Base-by-base conservation (phyloP, 2,329 filamentous ascomycete genomes). In the Fusarium sp. region DNA sequence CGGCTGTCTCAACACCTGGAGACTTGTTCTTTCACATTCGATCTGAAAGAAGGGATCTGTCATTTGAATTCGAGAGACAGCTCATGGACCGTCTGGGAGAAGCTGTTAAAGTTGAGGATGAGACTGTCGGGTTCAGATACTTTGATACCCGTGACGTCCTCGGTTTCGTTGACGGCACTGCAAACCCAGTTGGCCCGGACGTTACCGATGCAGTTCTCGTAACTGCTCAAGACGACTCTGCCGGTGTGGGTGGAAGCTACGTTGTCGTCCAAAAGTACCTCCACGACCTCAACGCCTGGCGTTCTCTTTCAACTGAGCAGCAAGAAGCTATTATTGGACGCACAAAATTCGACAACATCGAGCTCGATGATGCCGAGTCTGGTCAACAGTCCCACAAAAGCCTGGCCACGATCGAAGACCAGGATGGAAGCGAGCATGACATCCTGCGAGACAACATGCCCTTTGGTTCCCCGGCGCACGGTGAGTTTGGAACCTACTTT, bases 381-480 rank as follows among this genome's bases (percentile, higher is more conserved):
- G 85, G 82, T 0, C 72, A 84, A 20, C 87, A 90, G 68, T 84
- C 88, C 2, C 88, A 90, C 75, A 91, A 90, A 79, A 85, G 85
- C 6, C 85, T 91, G 0, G 84, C 84, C 3, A 90, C 88, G 0
- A 86, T 91, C 40, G 84, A 86, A 52, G 87, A 88, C 65, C 85
- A 86, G 4, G 67, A 84, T 9, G 88, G 87, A 1, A 79, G 82
- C 9, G 89, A 90, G 78, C 81, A 87, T 70, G 85, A 84, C 38
- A 89, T 90, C 45, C 80, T 90, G 4, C 83, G 89, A 0, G 89
- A 90, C 66, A 91, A 90, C 70, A 90, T 90, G 89, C 89, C 89
- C 0, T 90, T 90, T 78, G 89, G 89, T 0, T 86, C 86, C 0
- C 88, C 88, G 0, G 86, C 84, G 0, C 77, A 82, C 0, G 84